These are phyloP conservation scores for Exserohilum turcica DNA, from an alignment of 2,329 filamentous ascomycete genomes.

Conservation along the genomic window DNA sequence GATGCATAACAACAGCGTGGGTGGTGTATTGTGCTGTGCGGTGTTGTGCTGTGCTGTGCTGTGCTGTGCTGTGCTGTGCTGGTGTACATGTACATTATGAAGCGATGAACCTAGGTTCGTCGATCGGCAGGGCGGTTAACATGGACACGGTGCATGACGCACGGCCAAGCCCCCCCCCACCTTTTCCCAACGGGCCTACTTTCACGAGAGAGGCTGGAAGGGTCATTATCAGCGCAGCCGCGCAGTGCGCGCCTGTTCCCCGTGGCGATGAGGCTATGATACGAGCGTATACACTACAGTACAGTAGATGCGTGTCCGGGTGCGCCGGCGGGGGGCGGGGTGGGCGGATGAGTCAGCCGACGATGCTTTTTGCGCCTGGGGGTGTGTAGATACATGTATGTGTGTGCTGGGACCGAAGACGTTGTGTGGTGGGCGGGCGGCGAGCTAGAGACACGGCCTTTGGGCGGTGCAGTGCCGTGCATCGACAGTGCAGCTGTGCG, in stretches of 20 bases:
- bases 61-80: too few species aligned
- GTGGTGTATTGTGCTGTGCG: too few species aligned
- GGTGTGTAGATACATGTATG: too few species aligned
- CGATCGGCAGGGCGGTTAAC: constrained; percentile 24
- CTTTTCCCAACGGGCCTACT: constrained; percentile 29
- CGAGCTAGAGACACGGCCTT: constrained; percentile 18
- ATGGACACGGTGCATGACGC: constrained; percentile 22
- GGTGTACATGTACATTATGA: background rate
- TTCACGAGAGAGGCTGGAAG: too few species aligned
- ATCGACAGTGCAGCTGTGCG: too few species aligned
- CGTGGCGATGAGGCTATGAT: too few species aligned
- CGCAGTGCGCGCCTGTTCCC: constrained; percentile 45
- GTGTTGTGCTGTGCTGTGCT: too few species aligned
- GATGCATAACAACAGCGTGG: too few species aligned
- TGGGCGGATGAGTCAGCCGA: constrained; percentile 6
- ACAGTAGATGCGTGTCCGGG: too few species aligned
- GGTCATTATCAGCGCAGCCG: constrained; percentile 23
- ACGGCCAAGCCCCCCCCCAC: constrained; percentile 24
- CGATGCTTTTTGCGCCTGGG: too few species aligned
- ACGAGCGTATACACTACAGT: too few species aligned
- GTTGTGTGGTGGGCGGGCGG: constrained; percentile 12
- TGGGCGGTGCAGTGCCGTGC: too few species aligned
- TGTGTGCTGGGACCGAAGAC: constrained; percentile 12
- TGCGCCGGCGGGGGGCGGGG: background rate
- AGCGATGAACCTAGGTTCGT: constrained; percentile 36